These are phyloP conservation scores for Novymonas esmeraldas DNA, from an alignment of 208 protist species.

Conservation along the genomic window DNA sequence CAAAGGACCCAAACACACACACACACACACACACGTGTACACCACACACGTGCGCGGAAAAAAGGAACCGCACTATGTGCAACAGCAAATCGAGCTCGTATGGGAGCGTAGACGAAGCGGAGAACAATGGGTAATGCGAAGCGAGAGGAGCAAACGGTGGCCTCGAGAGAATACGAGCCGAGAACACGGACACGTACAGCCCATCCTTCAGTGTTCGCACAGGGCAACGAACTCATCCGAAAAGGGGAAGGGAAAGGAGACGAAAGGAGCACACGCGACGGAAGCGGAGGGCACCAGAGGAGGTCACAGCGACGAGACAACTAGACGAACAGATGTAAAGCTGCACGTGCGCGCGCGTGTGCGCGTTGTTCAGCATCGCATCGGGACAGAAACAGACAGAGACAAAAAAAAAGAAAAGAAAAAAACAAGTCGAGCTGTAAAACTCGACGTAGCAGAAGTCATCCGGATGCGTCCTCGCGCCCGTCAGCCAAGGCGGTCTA, in stretches of 20 bases:
- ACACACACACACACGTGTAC: background rate
- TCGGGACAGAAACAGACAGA: background rate
- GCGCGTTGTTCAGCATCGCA: no score
- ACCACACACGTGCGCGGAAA: background rate
- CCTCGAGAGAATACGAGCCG: slow-evolving; percentile 1
- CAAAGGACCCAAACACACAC: background rate
- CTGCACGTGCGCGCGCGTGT: no score
- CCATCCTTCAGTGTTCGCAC: background rate
- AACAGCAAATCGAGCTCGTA: no score
- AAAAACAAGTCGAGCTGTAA: slow-evolving; percentile 16
- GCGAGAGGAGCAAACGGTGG: background rate
- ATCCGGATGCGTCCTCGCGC: background rate
- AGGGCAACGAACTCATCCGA: background rate
- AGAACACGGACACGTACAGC: background rate
- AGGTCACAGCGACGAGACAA: no score
- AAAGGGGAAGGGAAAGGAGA: background rate
- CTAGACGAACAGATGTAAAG: no score
- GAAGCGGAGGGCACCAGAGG: no score
- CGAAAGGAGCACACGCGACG: no score
- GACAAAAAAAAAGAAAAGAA: background rate
- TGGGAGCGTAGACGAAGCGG: no score
- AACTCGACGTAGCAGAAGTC: slow-evolving; percentile 5
- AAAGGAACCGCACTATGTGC: no score
- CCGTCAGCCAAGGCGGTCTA: slow-evolving; percentile 24
- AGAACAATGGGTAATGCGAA: no score